Base-by-base conservation (phyloP, 2,329 filamentous ascomycete genomes). In the Fusarium subglutinans region DNA sequence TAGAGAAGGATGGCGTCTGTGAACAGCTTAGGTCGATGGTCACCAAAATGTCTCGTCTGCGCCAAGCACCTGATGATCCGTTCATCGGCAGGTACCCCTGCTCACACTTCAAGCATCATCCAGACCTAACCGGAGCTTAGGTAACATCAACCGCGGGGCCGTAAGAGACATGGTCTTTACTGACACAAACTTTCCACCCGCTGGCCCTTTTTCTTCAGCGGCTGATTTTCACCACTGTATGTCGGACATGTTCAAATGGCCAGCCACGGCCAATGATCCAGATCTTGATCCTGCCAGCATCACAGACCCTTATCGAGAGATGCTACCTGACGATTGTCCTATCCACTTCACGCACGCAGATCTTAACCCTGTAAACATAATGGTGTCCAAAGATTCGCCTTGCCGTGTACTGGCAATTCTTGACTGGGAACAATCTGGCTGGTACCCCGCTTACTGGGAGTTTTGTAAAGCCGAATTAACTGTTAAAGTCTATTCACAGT, bases 321-420 rank as follows among this genome's bases (percentile, higher is more conserved):
- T 60, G 24, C 4, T 63, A 7, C 44, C 44, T 7, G 63, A 68
- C 28, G 50, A 63, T 30, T 40, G 48, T n/a, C 14, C 13, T 5
- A 44, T 69, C 9, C 44, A 58, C 8, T 76, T 73, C 24, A 73
- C 70, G 1, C 73, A 76, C 22, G 65, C 56, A 4, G 74, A 76
- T 44, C 53, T 77, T 1, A 57, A 72, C 24, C 70, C 67, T 24
- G 28, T 60, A 14, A 74, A 74, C 30, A 69, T 73, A 17, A 48
- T 73, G 44, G 73, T 76, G 8, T 61, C 59, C 3, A 11, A 54
- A 28, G 47, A 44, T 13, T 56, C 63, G 18, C 58, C 47, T 35
- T 61, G 47, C 28, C 24, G 11, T 20, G 4, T 54, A 14, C 26
- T 61, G 22, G 28, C 45, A 2, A 53, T 60, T 33, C 6, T 61